Evolutionary conservation across 1,284 basidiomycete species (phyloP), one percentile per base, ranked within the genome.

Genomic region (Tilletia horrida): DNA sequence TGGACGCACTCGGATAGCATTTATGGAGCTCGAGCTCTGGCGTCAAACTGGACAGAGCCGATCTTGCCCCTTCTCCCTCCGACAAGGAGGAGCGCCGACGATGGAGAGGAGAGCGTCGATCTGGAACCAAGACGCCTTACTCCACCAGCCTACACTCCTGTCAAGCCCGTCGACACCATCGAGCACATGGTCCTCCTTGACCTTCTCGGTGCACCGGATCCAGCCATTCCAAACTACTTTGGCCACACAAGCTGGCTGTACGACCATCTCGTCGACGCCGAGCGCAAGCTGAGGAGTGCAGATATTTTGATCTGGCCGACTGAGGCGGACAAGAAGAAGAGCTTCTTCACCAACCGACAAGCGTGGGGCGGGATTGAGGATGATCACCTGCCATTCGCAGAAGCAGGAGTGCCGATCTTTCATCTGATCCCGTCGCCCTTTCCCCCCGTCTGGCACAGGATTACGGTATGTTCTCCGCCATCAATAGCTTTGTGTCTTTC

Each of bases 1-100:
- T 99, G 96, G 96, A 92, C 93, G 0, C 86, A 86, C 43, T 88
- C 86, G 0, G 96, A 99, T 82, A 94, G 91, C 0, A 89, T 94
- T 61, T 99, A 99, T 80, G 96, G 96, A 25, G 89, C 61, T 9
- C 31, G 67, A 14, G 72, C 69, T 25, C 63, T 78, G 4, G 76
- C 73, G 1, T 62, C 64, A 42, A 67, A 70, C 21, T 78, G 76
- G 76, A 64, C 67, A 1, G 63, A 42, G 16, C 67, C 57, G 2
- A 75, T 69, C 45, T 13, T 47, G n/a, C 61, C 61, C 1, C 9
- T 42, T 27, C n/a, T 14, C 27, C 27, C 31, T 3, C 59, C 14
- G 23, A 6, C n/a, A 14, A 23, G n/a, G 42, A 18, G 31, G 31
- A 11, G 31, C 59, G 18, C 6, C 8, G 18, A 42, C 29, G 21